Base-by-base conservation (phyloP, 805 yeast species). In the Priceomyces fermenticarens region DNA sequence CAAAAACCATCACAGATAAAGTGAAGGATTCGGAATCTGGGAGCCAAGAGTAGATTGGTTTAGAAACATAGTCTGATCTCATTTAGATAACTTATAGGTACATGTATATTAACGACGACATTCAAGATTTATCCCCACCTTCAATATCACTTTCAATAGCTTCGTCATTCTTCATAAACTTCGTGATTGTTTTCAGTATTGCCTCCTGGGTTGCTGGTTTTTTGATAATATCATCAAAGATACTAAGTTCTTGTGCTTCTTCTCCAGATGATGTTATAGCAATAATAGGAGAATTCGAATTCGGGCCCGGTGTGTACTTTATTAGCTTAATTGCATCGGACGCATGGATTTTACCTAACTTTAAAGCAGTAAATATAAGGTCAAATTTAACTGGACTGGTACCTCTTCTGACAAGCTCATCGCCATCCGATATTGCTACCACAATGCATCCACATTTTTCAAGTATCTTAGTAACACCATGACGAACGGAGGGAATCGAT, bases 301-400 rank as follows among this genome's bases (percentile, higher is more conserved):
- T 90, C n/a, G 79, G 73, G 23, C 90, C 85, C 28, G 81, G 76
- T 0, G 97, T 90, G 47, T 78, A 78, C 53, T 77, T 81, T 41
- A 88, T 78, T 44, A 90, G 66, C 51, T 85, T 83, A 4, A 85
- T 84, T 26, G 91, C 82, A 65, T 89, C 96, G 5, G 80, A 63
- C 1, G 87, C 84, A 46, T 80, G 85, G 23, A 85, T 67, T 44
- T 81, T 82, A 11, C 85, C 78, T 15, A 85, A 65, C 48, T 78
- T 78, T 40, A 85, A 69, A 2, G 91, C 93, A 0, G 93, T 81
- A 44, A 90, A 70, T 23, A 90, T 88, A 31, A 89, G 49, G 62
- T 90, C 97, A 66, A 88, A 91, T 55, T 80, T 83, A 13, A 88
- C 85, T 39, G 82, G 83, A 29, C 95, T 85, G 0, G 95, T 85